Conservation (phyloP, 169 alveolate genomes). For the Besnoitia besnoiti region DNA sequence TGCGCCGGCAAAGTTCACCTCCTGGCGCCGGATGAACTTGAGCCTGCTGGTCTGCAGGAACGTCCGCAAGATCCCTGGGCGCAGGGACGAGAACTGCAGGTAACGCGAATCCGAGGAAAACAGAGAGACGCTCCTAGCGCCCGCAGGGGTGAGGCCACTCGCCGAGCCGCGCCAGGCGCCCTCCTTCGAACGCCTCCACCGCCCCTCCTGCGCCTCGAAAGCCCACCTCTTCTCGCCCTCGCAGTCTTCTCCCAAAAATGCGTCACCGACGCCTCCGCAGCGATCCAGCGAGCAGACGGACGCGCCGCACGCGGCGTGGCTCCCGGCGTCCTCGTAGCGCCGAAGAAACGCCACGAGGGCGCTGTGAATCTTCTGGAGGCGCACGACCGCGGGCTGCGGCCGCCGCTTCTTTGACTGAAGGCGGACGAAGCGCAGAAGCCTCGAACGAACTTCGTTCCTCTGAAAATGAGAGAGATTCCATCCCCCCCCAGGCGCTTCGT, state of each 20-base stretch:
- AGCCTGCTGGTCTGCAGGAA: neutral
- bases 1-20: neutral
- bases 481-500: neutral
- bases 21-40: neutral
- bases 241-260: neutral
- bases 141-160: neutral
- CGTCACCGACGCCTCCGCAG: neutral
- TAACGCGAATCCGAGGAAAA: neutral
- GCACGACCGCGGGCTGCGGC: neutral
- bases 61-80: neutral
- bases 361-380: slow-evolving; percentile 1
- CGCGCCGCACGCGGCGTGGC: neutral
- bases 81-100: neutral
- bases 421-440: neutral
- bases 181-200: neutral
- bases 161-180: no score
- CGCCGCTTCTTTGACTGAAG: neutral
- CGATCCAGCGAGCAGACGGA: neutral
- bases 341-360: slow-evolving; percentile 34
- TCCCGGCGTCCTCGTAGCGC: neutral
- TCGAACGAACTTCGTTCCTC: neutral
- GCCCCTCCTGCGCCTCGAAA: neutral
- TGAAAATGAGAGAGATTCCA: neutral
- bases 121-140: neutral
- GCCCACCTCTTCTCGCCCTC: neutral